phyloP scores from a whole-genome alignment of 2,329 filamentous ascomycete genomes.

The Cytospora mali region DNA sequence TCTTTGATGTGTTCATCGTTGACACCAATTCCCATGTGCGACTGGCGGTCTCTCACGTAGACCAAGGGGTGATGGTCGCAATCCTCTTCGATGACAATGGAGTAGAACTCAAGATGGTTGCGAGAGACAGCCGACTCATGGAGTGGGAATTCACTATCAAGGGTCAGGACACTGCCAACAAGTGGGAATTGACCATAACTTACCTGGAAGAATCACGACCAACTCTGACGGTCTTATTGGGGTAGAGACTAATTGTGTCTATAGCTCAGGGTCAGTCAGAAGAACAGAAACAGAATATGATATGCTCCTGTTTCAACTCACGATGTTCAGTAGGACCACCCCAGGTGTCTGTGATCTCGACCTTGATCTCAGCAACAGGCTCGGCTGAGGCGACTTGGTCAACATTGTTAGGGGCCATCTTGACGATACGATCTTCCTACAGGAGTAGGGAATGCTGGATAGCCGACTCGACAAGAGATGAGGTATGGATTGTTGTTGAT shows the following conservation, averaged over 20 bases:
- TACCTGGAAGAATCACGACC: constrained; percentile 37
- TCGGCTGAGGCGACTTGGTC: not conserved
- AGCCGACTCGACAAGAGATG: not conserved
- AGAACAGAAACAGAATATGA: not conserved
- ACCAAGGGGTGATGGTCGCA: constrained; percentile 42
- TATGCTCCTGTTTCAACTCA: not conserved
- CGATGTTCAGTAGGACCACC: not conserved
- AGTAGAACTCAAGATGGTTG: constrained; percentile 59
- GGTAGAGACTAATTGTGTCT: constrained; percentile 1
- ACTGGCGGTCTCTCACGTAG: constrained; percentile 60
- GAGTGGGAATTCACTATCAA: constrained; percentile 45
- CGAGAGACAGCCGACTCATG: constrained; percentile 49
- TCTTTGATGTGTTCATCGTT: constrained; percentile 47
- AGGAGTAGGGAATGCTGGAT: not conserved
- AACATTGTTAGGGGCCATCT: constrained; percentile 8
- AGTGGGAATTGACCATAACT: not conserved
- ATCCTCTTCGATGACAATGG: constrained; percentile 51
- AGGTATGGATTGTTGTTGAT: not conserved
- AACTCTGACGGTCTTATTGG: constrained; percentile 30
- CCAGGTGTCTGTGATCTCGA: constrained; percentile 1
- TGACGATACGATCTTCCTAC: not conserved
- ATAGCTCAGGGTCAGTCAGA: not conserved
- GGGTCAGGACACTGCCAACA: not conserved
- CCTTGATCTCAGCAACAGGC: constrained; percentile 8
- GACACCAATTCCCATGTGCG: constrained; percentile 56